Evolutionary conservation across 225 moss, liverwort and hornwort species (phyloP), one percentile per base, ranked within the genome.

Genomic region (Lunularia cruciata): DNA sequence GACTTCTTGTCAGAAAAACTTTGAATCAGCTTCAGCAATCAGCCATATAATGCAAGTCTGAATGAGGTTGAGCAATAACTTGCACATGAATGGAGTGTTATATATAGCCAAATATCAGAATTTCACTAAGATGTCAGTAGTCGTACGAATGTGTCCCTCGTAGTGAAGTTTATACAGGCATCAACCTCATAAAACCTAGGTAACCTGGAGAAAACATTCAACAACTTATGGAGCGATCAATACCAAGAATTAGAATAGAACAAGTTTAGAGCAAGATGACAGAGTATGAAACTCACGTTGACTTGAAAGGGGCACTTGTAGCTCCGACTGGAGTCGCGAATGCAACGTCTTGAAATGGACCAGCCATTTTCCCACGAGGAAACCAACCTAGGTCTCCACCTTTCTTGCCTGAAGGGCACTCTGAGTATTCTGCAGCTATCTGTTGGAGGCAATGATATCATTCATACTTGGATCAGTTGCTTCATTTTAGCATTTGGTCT

Each of bases 301-400:
- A 98, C 76, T 98, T 98, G 76, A 98, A 98, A 64, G 96, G 96
- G 30, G 87, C 83, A 73, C 90, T 98, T 34, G 86, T 84, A 19
- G 81, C 72, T 54, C 96, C 93, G 63, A 92, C 85, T 28, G 87
- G 75, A 42, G 93, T 98, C 64, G 89, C 87, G 46, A 98, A 98
- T 0, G 96, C 98, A 68, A 98, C 98, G 76, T 98, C 98, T 85
- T 98, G 98, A 72, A 98, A 98, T 28, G 98, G 98, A 72, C 98
- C 98, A 28, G 98, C 98, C 98, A 98, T 98, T 75, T 98, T 98
- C 37, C 98, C 98, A 28, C 98, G 85, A 13, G 98, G 96, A 69
- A 98, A 98, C 98, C 98, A 98, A 37, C 98, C 98, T 8, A 98
- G 81, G 65, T 98, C 98, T 47, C 93, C 96, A 75, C 96, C 96